Percentiles rank a stretch among this genome's conserved stretches.
phyloP scores from a whole-genome alignment of 768 basidiomycete genomes.

The Termitomyces sp. region DNA sequence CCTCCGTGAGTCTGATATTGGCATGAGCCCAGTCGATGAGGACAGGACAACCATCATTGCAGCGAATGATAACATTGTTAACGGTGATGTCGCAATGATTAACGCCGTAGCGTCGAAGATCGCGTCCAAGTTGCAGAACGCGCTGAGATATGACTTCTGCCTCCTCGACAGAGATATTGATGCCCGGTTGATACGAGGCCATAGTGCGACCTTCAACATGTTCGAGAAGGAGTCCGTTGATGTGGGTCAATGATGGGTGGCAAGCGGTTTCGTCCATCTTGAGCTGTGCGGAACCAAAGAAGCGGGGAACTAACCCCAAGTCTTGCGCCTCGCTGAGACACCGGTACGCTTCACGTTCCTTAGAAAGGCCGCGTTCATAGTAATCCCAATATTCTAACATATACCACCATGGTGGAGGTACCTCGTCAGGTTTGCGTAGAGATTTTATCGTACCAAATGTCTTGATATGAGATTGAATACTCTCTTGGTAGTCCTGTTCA shows the following conservation, averaged over 20 bases:
- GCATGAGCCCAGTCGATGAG: neutral
- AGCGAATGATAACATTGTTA: too few relatives aligned
- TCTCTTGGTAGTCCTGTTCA: neutral
- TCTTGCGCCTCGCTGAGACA: neutral
- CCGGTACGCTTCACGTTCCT: neutral
- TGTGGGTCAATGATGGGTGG: neutral
- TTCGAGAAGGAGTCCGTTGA: neutral
- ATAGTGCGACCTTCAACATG: neutral
- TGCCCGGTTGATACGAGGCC: neutral
- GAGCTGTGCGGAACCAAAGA: neutral
- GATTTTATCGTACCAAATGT: neutral
- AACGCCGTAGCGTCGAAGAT: neutral
- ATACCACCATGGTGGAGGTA: neutral
- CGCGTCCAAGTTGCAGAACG: neutral
- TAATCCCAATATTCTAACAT: neutral
- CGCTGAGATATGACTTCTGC: neutral
- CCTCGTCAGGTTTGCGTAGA: neutral
- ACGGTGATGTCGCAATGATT: neutral
- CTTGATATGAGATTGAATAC: neutral
- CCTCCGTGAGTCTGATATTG: neutral
- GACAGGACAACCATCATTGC: too few relatives aligned
- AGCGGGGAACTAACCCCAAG: neutral
- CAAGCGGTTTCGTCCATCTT: neutral
- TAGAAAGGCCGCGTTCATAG: neutral
- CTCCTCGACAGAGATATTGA: neutral